Base-by-base conservation (phyloP, 192 early-diverging fungal species). In the Backusella psychrophila region DNA sequence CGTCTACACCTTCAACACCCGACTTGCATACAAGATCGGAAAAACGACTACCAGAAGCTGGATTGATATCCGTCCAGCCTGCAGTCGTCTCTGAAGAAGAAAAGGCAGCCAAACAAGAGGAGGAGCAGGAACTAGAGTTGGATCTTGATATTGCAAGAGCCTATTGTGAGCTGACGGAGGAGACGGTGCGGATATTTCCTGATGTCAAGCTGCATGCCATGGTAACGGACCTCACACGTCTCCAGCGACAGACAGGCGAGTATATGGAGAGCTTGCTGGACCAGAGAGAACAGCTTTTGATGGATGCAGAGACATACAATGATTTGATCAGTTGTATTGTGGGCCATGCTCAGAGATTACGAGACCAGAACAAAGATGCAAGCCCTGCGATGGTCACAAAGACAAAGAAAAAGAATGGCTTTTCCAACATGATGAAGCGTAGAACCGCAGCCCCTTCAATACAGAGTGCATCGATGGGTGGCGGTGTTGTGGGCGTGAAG, bases 271-370 rank as follows among this genome's bases (percentile, higher is more conserved):
- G 86, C 72, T 82, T 86, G 72, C 78, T 90, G 56, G 89, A 90
- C 74, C 89, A 90, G 74, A 80, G 89, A 59, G 89, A 90, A 63
- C 85, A 88, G 49, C 77, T 88, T 63, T 82, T 87, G 65, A 90
- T 90, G 89, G 89, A 90, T 69, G 85, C 87, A 23, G 89, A 90
- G 65, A 87, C 86, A 11, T 90, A 88, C 73, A 90, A 90, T 44
- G 85, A 88, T 66, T 77, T 90, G 78, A 90, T 90, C 52, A 85
- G 81, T 34, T 88, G 87, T 15, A 78, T 90, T 21, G 87, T 90
- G 8, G 89, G 87, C 19, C 85, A 88, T 44, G 89, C 89, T 1
- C 87, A 88, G 59, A 77, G 72, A n/a, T 21, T 82, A 36, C 72
- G 79, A 11, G 79, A 81, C 17, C 80, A 81, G 11, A 67, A 53